Conservation (phyloP, 2,329 filamentous ascomycete genomes). For the Bimuria novae-zelandiae region DNA sequence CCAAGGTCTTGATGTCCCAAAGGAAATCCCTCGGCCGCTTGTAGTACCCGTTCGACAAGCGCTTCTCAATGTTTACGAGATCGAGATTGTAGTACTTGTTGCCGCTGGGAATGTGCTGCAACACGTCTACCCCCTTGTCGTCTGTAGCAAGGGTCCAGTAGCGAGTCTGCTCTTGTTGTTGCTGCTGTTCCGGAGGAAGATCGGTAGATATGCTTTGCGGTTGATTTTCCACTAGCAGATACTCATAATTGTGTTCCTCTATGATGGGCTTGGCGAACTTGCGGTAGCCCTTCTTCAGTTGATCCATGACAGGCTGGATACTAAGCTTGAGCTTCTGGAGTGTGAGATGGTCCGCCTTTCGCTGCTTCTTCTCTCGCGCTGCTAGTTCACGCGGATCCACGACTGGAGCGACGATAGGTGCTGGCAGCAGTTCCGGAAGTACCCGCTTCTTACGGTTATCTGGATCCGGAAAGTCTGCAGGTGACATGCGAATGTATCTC, state of each 20-base stretch:
- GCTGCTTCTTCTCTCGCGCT: constrained; percentile 78
- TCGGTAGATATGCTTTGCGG: constrained; percentile 68
- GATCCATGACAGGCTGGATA: constrained; percentile 95
- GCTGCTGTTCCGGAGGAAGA: constrained; percentile 58
- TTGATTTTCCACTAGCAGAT: constrained; percentile 83
- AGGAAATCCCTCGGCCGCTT: constrained; percentile 88
- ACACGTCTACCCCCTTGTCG: constrained; percentile 74
- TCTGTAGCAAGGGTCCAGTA: constrained; percentile 83
- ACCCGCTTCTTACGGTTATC: constrained; percentile 84
- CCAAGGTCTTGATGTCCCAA: constrained; percentile 81
- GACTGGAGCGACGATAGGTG: constrained; percentile 60
- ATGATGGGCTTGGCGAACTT: constrained; percentile 82
- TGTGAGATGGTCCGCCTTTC: constrained; percentile 79
- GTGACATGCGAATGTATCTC: constrained; percentile 76
- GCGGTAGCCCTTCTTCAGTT: constrained; percentile 87
- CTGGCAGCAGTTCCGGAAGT: constrained; percentile 75
- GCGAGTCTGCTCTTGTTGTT: constrained; percentile 62
- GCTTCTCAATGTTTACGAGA: constrained; percentile 88
- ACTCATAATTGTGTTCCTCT: constrained; percentile 72
- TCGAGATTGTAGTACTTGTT: constrained; percentile 97
- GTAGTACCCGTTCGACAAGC: constrained; percentile 96
- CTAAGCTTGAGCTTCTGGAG: constrained; percentile 87
- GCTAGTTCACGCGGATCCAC: constrained; percentile 66
- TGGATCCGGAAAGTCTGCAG: constrained; percentile 84
- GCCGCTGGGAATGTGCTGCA: constrained; percentile 73